These are phyloP conservation scores for Daedalea quercina DNA, from an alignment of 768 basidiomycete species.

Conservation along the genomic window DNA sequence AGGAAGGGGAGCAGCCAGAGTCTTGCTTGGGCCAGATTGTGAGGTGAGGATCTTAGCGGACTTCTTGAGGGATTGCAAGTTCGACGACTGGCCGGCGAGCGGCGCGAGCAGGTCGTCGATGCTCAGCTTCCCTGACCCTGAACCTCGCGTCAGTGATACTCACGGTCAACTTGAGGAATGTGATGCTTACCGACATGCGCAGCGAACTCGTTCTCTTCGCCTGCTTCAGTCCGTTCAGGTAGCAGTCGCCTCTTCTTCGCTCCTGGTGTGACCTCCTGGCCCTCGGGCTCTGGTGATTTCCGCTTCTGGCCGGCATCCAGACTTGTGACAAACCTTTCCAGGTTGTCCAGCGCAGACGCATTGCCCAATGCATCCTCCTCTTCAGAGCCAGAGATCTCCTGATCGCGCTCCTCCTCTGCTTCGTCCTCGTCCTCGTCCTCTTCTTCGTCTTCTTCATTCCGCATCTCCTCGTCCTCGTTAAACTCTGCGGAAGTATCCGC, in stretches of 20 bases:
- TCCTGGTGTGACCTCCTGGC: constrained; percentile 18
- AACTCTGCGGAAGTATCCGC: constrained; percentile 20
- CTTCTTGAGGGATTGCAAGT: constrained; percentile 61
- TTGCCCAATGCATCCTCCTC: constrained; percentile 40
- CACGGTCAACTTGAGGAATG: not conserved
- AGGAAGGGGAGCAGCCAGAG: constrained; percentile 79
- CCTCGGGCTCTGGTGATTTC: constrained; percentile 46
- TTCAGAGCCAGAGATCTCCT: constrained; percentile 24
- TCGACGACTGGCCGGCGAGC: constrained; percentile 51
- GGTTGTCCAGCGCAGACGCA: constrained; percentile 57
- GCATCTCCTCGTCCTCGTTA: constrained; percentile 24
- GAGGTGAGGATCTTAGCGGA: constrained; percentile 57
- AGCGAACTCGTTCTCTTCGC: constrained; percentile 77
- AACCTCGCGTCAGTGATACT: not conserved
- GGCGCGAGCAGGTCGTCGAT: constrained; percentile 75
- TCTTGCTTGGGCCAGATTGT: constrained; percentile 46
- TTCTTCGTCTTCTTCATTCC: constrained; percentile 13
- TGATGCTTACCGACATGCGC: constrained; percentile 39
- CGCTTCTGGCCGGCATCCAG: constrained; percentile 68
- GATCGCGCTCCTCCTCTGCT: constrained; percentile 33
- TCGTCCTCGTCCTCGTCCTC: constrained; percentile 31
- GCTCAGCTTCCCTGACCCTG: constrained; percentile 49
- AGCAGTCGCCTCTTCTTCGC: constrained; percentile 55
- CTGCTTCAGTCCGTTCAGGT: constrained; percentile 70
- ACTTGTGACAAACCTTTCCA: constrained; percentile 65